phyloP scores from a whole-genome alignment of 345 rosid species.

The Heritiera littoralis region DNA sequence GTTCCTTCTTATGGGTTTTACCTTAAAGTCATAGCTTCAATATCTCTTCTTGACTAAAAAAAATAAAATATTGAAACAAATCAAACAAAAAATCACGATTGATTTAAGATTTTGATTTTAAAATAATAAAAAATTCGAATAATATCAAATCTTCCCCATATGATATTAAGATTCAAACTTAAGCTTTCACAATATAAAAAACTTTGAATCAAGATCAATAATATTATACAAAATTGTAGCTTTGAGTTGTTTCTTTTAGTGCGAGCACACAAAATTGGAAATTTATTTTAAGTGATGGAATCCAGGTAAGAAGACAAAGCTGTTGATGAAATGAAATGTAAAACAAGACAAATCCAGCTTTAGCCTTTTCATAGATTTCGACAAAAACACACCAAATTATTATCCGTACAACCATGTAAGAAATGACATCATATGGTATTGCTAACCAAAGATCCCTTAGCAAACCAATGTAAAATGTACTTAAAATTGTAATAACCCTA shows the following conservation, averaged over 20 bases:
- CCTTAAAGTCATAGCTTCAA: background rate
- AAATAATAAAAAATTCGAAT: background rate
- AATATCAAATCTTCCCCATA: no score
- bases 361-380: constrained; percentile 21
- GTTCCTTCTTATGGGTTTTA: background rate
- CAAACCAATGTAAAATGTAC: background rate
- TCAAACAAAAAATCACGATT: background rate
- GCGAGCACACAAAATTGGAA: background rate
- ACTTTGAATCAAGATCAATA: no score
- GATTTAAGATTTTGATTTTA: background rate
- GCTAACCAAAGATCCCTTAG: no score
- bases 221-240: background rate
- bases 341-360: no score
- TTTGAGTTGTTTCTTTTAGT: background rate
- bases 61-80: background rate
- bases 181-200: no score
- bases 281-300: no score
- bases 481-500: background rate
- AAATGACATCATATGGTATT: constrained; percentile 9
- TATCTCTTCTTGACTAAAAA: background rate
- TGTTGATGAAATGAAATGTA: no score
- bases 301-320: no score
- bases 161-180: no score
- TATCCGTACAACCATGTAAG: constrained; percentile 21
- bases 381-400: background rate